Base-by-base conservation (phyloP, 805 yeast species). In the Starmerella vaccinii region DNA sequence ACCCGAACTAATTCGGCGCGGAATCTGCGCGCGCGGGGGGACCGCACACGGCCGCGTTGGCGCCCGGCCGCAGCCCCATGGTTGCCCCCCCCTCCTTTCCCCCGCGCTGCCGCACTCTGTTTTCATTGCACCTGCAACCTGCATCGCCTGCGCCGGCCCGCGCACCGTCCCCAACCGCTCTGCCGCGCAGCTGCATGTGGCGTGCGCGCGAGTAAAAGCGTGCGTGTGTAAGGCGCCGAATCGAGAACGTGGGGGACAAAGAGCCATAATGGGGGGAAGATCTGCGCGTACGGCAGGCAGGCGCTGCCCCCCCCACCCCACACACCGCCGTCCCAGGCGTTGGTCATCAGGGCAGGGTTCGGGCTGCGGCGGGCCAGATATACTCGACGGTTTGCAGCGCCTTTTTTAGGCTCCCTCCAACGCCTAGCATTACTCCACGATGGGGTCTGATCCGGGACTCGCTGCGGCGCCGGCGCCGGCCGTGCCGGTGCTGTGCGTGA, bases 181-280 rank as follows among this genome's bases (percentile, higher is more conserved):
- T 32, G 18, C 18, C 35, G 18, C 35, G 6, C 15, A n/a, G 16
- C 35, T 16, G 38, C 18, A 22, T 34, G 38, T 10, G 18, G 38
- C 38, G 22, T 16, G 38, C 38, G 38, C 22, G 22, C 22, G 38
- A 22, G 6, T 21, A 34, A n/a, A n/a, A n/a, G n/a, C n/a, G 38
- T 34, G 38, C 22, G 18, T 16, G n/a, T 21, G 7, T 13, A 10
- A 22, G 12, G 21, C n/a, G 38, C 38, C 38, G 16, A 12, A 19
- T 21, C n/a, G n/a, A 22, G 26, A 37, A 39, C 23, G 43, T 26
- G 43, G 43, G 43, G 43, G 43, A 39, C 23, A 10, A 39, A 39
- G 21, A 39, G 43, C 43, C 43, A 39, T 24, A 24, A 15, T 13
- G 16, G 43, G 24, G 35, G n/a, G n/a, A n/a, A n/a, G 30, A 37